Base-by-base conservation (phyloP, 768 basidiomycete genomes). In the Postia placenta region DNA sequence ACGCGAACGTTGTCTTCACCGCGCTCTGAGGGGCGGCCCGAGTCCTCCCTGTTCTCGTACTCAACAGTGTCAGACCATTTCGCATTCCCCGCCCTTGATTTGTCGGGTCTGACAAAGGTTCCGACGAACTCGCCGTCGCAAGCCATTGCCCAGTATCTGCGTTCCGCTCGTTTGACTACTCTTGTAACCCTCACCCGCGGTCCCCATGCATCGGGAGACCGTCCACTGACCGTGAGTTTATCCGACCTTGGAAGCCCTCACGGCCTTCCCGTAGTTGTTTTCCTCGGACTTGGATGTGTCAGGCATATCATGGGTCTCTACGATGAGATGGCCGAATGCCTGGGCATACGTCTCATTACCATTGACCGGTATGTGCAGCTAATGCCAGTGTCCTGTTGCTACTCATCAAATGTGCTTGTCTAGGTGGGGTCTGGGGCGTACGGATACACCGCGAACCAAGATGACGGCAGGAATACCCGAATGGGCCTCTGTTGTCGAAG, bases 301-400 rank as follows among this genome's bases (percentile, higher is more conserved):
- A 79, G 95, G 35, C 93, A 98, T 65, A 78, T 97, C 50, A 87
- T 96, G 76, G 93, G 90, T 12, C 68, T 98, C 42, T 98, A 93
- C 63, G 95, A 98, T 64, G 95, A 99, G 62, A 87, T 97, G 81
- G 95, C 95, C 3, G 81, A 85, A 51, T 87, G 85, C 49, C 68
- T 95, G 50, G 85, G 85, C 4, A 74, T 99, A 28, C 74, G 95
- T 48, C 72, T 99, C 47, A 93, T 99, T 58, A 94, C 93, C 40
- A 85, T 99, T 56, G 95, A 99, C 67, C 79, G 95, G 78, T 92
- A 63, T 55, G 75, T 67, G 15, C 25, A 7, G 30, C 28, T 5
- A 4, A 14, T 30, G 9, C 15, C 1, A 7, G n/a, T 6, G 26
- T 30, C 12, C 3, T 11, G 20, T 40, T 11, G 11, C 11, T 19